phyloP scores from a whole-genome alignment of 2,329 filamentous ascomycete species.

The Chalara sp. region DNA sequence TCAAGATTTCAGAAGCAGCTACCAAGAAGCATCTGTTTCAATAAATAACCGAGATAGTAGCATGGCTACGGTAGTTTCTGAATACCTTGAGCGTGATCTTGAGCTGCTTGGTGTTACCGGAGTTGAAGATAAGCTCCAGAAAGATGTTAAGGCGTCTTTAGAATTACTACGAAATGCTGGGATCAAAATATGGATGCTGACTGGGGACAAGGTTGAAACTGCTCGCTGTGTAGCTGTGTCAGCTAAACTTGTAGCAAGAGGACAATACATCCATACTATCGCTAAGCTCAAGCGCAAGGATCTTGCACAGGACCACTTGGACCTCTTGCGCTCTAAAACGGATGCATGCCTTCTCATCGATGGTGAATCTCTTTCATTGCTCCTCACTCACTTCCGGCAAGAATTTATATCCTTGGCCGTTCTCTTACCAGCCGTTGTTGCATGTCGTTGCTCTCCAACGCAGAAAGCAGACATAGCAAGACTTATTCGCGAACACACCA shows the following conservation, averaged over 20 bases:
- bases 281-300: conserved; percentile 78
- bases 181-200: conserved; percentile 99
- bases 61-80: conserved; percentile 73
- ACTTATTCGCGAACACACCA: conserved; percentile 84
- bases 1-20: conserved; percentile 66
- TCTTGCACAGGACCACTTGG: conserved; percentile 78
- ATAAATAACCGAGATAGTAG: conserved; percentile 73
- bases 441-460: conserved; percentile 92
- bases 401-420: conserved; percentile 89
- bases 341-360: conserved; percentile 88
- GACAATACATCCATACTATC: conserved; percentile 94
- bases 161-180: conserved; percentile 94
- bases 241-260: conserved; percentile 85
- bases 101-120: conserved; percentile 96
- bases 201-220: conserved; percentile 96
- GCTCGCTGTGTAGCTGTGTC: conserved; percentile 93
- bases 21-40: conserved; percentile 74
- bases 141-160: conserved; percentile 89
- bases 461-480: conserved; percentile 93
- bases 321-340: conserved; percentile 81
- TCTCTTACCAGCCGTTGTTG: conserved; percentile 82
- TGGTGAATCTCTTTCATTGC: conserved; percentile 79
- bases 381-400: conserved; percentile 73
- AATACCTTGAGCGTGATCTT: conserved; percentile 78
- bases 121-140: conserved; percentile 94